These are phyloP conservation scores for Eucommia ulmoides DNA, from an alignment of 257 asterid genomes.

Conservation along the genomic window DNA sequence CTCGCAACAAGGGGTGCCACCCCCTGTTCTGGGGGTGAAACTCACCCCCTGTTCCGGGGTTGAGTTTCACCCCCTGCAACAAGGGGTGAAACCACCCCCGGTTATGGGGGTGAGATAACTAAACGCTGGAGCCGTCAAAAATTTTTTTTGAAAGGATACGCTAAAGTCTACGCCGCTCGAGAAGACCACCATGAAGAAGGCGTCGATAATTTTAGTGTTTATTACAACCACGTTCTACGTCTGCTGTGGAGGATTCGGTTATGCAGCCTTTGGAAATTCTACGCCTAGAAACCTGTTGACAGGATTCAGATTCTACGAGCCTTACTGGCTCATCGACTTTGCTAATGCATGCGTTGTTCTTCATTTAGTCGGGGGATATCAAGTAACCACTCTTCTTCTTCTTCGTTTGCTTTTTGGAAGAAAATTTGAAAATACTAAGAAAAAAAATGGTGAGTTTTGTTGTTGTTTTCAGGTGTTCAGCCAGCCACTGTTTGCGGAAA, in stretches of 20 bases:
- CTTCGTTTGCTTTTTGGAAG: background rate
- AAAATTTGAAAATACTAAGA: background rate
- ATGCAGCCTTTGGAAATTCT: constrained; percentile 57
- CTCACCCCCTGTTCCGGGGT: too few species aligned
- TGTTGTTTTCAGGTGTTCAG: constrained; percentile 35
- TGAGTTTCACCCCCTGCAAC: too few species aligned
- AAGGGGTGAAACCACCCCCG: too few species aligned
- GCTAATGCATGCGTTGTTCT: constrained; percentile 46
- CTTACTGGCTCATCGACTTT: too few species aligned
- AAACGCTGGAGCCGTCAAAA: too few species aligned
- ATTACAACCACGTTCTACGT: constrained; percentile 45
- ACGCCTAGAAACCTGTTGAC: constrained; percentile 69
- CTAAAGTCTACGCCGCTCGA: constrained; percentile 56
- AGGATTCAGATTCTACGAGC: constrained; percentile 66
- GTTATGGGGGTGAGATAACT: too few species aligned
- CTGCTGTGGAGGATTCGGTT: constrained; percentile 52
- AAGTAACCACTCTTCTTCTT: constrained; percentile 26
- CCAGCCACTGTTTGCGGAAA: constrained; percentile 61
- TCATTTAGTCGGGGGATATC: constrained; percentile 65
- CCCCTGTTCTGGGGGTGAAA: too few species aligned
- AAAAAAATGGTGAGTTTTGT: too few species aligned
- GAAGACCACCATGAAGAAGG: constrained; percentile 51
- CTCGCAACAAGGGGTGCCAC: too few species aligned
- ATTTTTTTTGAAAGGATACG: constrained; percentile 36
- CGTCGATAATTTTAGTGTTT: constrained; percentile 27